These are phyloP conservation scores for Blastomyces gilchristii DNA, from an alignment of 2,329 filamentous ascomycete genomes.

Conservation along the genomic window DNA sequence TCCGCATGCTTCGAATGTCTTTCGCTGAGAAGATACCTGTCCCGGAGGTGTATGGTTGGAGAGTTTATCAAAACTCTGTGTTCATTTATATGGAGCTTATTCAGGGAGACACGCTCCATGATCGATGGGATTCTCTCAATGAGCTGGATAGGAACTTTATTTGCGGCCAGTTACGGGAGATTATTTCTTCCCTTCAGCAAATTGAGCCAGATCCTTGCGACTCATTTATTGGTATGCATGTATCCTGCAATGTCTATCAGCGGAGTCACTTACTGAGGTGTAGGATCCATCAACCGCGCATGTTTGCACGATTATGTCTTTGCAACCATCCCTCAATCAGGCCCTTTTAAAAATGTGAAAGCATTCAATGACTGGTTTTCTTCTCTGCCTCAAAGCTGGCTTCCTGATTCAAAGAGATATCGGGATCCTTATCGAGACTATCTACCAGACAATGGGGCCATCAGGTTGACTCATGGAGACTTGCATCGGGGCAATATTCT, in stretches of 20 bases:
- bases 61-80: slow-evolving; percentile 16
- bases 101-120: slow-evolving; percentile 20
- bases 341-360: slow-evolving; percentile 20
- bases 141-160: slow-evolving; percentile 14
- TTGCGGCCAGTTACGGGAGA: slow-evolving; percentile 16
- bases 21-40: slow-evolving; percentile 23
- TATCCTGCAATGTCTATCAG: slow-evolving; percentile 2
- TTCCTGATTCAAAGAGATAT: slow-evolving; percentile 13
- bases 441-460: slow-evolving; percentile 22
- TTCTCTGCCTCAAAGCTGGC: slow-evolving; percentile 14
- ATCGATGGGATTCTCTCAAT: slow-evolving; percentile 19
- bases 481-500: slow-evolving; percentile 27
- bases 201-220: slow-evolving; percentile 18
- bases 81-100: slow-evolving; percentile 30
- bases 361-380: slow-evolving; percentile 24
- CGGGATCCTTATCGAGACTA: slow-evolving; percentile 18
- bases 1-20: slow-evolving; percentile 18
- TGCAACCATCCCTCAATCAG: slow-evolving; percentile 12
- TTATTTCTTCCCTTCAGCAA: slow-evolving; percentile 15
- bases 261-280: not conserved
- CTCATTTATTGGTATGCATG: slow-evolving; percentile 19
- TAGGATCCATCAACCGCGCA: slow-evolving; percentile 17
- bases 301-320: slow-evolving; percentile 19
- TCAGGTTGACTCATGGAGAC: slow-evolving; percentile 28
- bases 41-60: slow-evolving; percentile 31